Evolutionary conservation across 371 early-diverging fungal species (phyloP).

Genomic region (Entomophthora muscae): DNA sequence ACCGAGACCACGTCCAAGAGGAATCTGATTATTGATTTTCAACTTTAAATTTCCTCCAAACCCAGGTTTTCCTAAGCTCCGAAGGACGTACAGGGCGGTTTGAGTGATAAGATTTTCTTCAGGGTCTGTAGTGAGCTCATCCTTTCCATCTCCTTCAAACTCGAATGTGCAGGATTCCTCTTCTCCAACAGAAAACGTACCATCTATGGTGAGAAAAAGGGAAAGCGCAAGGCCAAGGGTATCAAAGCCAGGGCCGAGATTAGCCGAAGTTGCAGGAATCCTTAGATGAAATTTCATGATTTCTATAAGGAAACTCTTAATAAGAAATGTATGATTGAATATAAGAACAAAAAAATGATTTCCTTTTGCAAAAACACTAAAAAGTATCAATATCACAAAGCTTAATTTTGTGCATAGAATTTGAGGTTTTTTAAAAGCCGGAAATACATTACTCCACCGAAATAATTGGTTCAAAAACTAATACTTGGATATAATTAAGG

Average conservation of each 20-base stretch:
- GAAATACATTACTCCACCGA: no score
- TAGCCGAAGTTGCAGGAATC: constrained; percentile 88
- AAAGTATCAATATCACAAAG: no score
- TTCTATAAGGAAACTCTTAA: no score
- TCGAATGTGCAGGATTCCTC: constrained; percentile 16
- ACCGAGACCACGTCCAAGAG: constrained; percentile 88
- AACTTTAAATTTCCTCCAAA: constrained; percentile 38
- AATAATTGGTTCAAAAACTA: no score
- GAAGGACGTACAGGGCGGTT: constrained; percentile 70
- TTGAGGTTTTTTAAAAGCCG: no score
- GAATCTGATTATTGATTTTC: constrained; percentile 69
- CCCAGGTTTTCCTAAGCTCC: constrained; percentile 31
- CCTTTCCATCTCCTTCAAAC: constrained; percentile 57
- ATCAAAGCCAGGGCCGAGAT: constrained; percentile 95
- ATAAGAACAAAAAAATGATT: no score
- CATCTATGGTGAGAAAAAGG: constrained; percentile 56
- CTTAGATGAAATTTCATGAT: constrained; percentile 5
- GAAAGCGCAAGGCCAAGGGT: constrained; percentile 79
- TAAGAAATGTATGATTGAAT: no score
- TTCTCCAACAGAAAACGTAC: constrained; percentile 16
- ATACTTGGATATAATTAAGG: no score
- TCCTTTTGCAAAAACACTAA: no score
- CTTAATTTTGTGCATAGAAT: no score
- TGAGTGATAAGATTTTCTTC: constrained; percentile 75
- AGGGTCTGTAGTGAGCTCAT: constrained; percentile 56